Evolutionary conservation across 2,329 filamentous ascomycete genomes (phyloP).

Genomic region (Fusarium verrucosum): DNA sequence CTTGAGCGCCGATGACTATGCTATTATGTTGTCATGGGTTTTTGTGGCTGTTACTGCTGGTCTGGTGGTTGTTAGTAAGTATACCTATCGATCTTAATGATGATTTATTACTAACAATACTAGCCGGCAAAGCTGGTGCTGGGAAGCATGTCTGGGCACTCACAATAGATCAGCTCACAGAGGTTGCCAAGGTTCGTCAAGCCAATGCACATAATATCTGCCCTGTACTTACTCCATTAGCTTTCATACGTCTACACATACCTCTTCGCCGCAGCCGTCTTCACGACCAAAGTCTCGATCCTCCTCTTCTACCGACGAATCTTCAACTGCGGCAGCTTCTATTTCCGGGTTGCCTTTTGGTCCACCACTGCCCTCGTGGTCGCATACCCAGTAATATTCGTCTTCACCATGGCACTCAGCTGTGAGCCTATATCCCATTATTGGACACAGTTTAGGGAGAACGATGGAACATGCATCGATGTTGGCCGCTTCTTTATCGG

Average conservation of each 20-base stretch:
- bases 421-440: conserved; percentile 2
- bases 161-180: not conserved
- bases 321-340: not conserved
- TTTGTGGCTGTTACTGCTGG: conserved; percentile 8
- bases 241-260: conserved; percentile 13
- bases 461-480: conserved; percentile 6
- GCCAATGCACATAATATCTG: fast-evolving
- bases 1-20: conserved; percentile 12
- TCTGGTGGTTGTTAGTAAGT: conserved; percentile 14
- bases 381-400: conserved; percentile 9
- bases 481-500: conserved; percentile 9
- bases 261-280: conserved; percentile 13
- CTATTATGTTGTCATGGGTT: conserved; percentile 8
- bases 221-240: not conserved
- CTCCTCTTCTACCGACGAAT: conserved; percentile 23
- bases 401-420: conserved; percentile 7
- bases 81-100: fast-evolving
- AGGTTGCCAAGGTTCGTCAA: conserved; percentile 9
- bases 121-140: conserved; percentile 9
- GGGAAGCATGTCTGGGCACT: conserved; percentile 24
- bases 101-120: not conserved
- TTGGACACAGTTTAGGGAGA: conserved; percentile 15
- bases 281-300: conserved; percentile 16
- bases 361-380: not conserved
- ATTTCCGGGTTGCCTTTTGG: conserved; percentile 12